These are phyloP conservation scores for Xylariomycetidae sp. DNA, from an alignment of 2,329 filamentous ascomycete genomes.

Conservation along the genomic window DNA sequence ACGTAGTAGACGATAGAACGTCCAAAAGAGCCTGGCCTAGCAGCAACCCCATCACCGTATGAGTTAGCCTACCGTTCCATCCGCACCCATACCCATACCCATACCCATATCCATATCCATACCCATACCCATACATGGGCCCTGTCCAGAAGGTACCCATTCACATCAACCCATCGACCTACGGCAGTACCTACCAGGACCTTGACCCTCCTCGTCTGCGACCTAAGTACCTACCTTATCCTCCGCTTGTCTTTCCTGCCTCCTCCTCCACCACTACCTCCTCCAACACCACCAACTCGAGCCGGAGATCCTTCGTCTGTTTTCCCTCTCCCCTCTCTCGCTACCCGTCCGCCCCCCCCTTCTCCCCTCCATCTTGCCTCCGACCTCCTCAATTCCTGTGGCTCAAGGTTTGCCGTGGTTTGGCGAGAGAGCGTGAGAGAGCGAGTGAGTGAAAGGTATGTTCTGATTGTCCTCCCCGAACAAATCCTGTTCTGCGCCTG, in stretches of 20 bases:
- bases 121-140: constrained; percentile 8
- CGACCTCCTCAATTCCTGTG: constrained; percentile 30
- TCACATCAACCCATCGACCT: too few species aligned
- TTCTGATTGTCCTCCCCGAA: constrained; percentile 14
- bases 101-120: too few species aligned
- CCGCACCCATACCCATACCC: too few species aligned
- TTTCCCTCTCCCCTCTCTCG: constrained; percentile 14
- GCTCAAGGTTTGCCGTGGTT: constrained; percentile 22
- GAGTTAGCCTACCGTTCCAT: constrained; percentile 25
- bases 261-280: constrained; percentile 17
- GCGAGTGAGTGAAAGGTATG: too few species aligned
- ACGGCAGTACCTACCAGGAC: constrained; percentile 11
- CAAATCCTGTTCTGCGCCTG: constrained; percentile 18
- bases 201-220: constrained; percentile 8
- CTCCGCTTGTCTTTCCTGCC: background rate
- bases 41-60: constrained; percentile 15
- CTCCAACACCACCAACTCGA: constrained; percentile 13
- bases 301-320: constrained; percentile 13
- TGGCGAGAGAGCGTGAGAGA: too few species aligned
- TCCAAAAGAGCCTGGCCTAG: constrained; percentile 6
- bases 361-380: constrained; percentile 25
- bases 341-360: constrained; percentile 15
- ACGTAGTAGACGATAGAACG: too few species aligned
- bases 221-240: constrained; percentile 10
- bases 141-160: too few species aligned